Conservation (phyloP, 768 basidiomycete species). For the Hygrophorus pudorinus region DNA sequence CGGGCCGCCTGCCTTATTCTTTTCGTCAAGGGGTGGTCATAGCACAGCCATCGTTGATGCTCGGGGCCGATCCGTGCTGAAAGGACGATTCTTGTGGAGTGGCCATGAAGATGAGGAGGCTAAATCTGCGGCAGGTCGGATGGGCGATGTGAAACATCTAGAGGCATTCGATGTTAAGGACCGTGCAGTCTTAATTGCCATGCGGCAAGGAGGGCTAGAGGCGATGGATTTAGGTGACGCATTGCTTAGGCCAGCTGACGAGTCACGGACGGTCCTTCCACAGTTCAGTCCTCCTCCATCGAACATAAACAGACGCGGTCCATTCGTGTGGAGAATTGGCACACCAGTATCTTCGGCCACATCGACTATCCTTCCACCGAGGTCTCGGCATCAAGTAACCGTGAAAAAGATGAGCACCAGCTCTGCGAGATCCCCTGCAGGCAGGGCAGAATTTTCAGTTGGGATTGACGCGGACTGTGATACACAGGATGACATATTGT, state of each 20-base stretch:
- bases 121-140: slow-evolving; percentile 29
- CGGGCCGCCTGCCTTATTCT: slow-evolving; percentile 81
- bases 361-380: slow-evolving; percentile 28
- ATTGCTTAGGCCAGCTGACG: slow-evolving; percentile 68
- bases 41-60: slow-evolving; percentile 83
- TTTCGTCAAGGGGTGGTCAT: slow-evolving; percentile 81
- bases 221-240: slow-evolving; percentile 75
- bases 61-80: slow-evolving; percentile 76
- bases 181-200: slow-evolving; percentile 70
- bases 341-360: slow-evolving; percentile 43
- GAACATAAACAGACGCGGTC: slow-evolving; percentile 55
- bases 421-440: slow-evolving; percentile 34
- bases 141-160: slow-evolving; percentile 77
- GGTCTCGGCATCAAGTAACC: slow-evolving; percentile 24
- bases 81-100: slow-evolving; percentile 75
- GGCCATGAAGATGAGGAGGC: slow-evolving; percentile 41
- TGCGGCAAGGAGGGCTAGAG: slow-evolving; percentile 81
- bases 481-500: slow-evolving; percentile 60
- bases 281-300: slow-evolving; percentile 54
- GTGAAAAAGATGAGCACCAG: slow-evolving; percentile 41
- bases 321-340: slow-evolving; percentile 81
- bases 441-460: slow-evolving; percentile 40
- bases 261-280: slow-evolving; percentile 64
- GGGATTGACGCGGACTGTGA: slow-evolving; percentile 33
- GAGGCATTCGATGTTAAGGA: slow-evolving; percentile 75